These are phyloP conservation scores for Candida silvatica DNA, from an alignment of 805 yeast genomes.

Conservation along the genomic window DNA sequence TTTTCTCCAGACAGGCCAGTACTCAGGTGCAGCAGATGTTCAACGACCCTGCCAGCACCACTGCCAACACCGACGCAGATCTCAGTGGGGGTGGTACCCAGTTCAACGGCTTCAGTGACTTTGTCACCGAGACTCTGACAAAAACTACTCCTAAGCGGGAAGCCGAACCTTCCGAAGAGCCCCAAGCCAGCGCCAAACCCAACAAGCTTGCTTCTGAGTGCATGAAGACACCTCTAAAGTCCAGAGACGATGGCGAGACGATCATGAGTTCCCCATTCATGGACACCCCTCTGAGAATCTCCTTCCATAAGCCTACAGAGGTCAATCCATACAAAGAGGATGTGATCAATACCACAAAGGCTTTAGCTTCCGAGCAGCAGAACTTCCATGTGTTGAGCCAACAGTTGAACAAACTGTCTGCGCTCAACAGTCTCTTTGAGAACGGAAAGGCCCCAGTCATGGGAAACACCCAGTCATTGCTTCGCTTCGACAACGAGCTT, in stretches of 20 bases:
- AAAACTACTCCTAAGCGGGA: slow-evolving; percentile 14
- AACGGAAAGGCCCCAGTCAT: slow-evolving; percentile 15
- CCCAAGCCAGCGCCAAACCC: too few species aligned
- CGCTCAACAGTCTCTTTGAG: slow-evolving; percentile 13
- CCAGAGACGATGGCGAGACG: slow-evolving; percentile 7
- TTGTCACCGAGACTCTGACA: slow-evolving; percentile 41
- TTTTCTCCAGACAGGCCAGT: slow-evolving; percentile 66
- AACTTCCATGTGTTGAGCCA: slow-evolving; percentile 10
- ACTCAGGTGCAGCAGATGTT: slow-evolving; percentile 72
- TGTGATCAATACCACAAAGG: slow-evolving; percentile 20
- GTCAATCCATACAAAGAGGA: slow-evolving; percentile 33
- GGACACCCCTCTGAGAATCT: slow-evolving; percentile 15
- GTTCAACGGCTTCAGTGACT: slow-evolving; percentile 23
- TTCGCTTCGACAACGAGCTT: slow-evolving; percentile 34
- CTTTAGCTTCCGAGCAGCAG: slow-evolving; percentile 18
- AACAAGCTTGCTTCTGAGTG: too few species aligned
- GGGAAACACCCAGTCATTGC: slow-evolving; percentile 29
- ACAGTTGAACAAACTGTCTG: slow-evolving; percentile 7
- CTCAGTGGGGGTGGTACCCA: slow-evolving; percentile 9
- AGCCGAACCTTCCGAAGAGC: slow-evolving; percentile 24
- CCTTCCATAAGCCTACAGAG: slow-evolving; percentile 8
- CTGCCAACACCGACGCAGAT: neutral
- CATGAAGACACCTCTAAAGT: too few species aligned
- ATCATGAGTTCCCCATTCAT: slow-evolving; percentile 40
- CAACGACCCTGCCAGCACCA: slow-evolving; percentile 37